Evolutionary conservation across 2,329 filamentous ascomycete genomes (phyloP).

Genomic region (Neonectria hederae): DNA sequence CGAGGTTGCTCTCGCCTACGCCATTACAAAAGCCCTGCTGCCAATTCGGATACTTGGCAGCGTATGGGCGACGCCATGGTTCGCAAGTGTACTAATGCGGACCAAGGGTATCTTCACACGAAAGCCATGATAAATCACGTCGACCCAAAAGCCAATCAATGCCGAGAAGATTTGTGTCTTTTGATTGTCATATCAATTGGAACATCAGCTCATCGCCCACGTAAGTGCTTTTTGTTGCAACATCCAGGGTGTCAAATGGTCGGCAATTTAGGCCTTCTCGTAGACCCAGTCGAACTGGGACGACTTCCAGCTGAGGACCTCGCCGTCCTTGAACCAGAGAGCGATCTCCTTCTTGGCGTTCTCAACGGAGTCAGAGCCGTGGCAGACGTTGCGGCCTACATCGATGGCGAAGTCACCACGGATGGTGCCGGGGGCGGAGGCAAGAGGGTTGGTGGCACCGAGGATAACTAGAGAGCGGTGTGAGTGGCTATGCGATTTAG

Average conservation of each 20-base stretch:
- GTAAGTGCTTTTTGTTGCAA: constrained; percentile 38
- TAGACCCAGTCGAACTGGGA: constrained; percentile 94
- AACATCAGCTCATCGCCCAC: constrained; percentile 37
- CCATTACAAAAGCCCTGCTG: constrained; percentile 85
- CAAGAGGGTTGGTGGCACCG: constrained; percentile 98
- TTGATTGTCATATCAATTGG: constrained; percentile 37
- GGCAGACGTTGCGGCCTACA: constrained; percentile 96
- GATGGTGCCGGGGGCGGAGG: constrained; percentile 96
- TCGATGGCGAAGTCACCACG: constrained; percentile 89
- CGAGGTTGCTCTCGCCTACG: constrained; percentile 87
- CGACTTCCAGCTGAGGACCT: constrained; percentile 86
- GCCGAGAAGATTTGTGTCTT: constrained; percentile 38
- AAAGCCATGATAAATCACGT: constrained; percentile 36
- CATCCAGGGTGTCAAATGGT: constrained; percentile 34
- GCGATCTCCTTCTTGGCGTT: constrained; percentile 99
- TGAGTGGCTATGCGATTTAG: constrained; percentile 20
- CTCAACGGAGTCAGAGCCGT: constrained; percentile 98
- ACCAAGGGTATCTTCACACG: constrained; percentile 45
- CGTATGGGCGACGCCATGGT: constrained; percentile 92
- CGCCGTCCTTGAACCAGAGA: constrained; percentile 94
- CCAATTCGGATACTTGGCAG: constrained; percentile 80
- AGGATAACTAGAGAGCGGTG: constrained; percentile 72
- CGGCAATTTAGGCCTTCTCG: constrained; percentile 75
- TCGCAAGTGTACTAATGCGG: constrained; percentile 73
- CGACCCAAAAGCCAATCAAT: constrained; percentile 9